These are phyloP conservation scores for Allium sativum DNA, from an alignment of 106 monocot genomes.

Conservation along the genomic window DNA sequence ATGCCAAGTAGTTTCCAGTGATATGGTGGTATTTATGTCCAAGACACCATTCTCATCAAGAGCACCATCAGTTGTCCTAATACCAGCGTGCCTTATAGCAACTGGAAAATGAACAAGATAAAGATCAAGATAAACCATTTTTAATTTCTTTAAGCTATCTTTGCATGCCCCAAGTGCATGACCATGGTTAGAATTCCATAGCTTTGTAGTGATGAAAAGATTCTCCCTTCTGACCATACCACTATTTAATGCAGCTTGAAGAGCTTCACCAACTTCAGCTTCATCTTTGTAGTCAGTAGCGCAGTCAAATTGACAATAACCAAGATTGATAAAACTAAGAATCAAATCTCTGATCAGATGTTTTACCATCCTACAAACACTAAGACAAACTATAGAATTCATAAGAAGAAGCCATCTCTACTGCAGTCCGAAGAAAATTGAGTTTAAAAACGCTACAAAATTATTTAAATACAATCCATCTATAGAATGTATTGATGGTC, in stretches of 20 bases:
- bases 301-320: conserved; percentile 97
- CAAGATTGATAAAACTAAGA: conserved; percentile 59
- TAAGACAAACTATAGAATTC: conserved; percentile 72
- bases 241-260: conserved; percentile 67
- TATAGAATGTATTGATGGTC: too few relatives aligned
- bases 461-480: too few relatives aligned
- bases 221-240: conserved; percentile 87
- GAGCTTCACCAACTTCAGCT: conserved; percentile 84
- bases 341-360: conserved; percentile 65
- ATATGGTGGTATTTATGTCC: too few relatives aligned
- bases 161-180: conserved; percentile 91
- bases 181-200: conserved; percentile 96
- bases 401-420: too few relatives aligned
- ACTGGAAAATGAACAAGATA: conserved; percentile 95
- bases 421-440: too few relatives aligned
- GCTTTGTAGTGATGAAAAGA: conserved; percentile 90
- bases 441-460: too few relatives aligned
- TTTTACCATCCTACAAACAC: conserved; percentile 89
- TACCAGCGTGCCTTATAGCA: conserved; percentile 84
- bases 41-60: too few relatives aligned
- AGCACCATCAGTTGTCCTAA: too few relatives aligned
- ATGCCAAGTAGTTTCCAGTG: too few relatives aligned
- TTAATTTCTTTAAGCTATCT: conserved; percentile 86
- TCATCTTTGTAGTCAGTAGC: conserved; percentile 94
- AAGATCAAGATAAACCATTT: conserved; percentile 88